These are phyloP conservation scores for Zalaria obscura DNA, from an alignment of 2,329 filamentous ascomycete genomes.

Conservation along the genomic window DNA sequence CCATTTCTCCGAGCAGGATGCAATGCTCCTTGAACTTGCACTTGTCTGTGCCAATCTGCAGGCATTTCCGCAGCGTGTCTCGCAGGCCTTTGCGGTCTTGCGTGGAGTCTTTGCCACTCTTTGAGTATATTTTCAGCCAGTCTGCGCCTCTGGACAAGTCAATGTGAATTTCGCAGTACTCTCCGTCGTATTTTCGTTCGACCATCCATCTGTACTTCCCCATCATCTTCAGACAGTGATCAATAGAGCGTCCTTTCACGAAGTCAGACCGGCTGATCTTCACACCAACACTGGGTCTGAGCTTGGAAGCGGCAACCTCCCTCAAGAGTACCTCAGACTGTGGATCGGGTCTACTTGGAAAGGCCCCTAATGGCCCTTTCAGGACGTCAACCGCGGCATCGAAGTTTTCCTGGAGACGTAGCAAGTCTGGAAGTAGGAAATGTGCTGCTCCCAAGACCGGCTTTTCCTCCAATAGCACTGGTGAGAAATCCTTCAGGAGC, in stretches of 20 bases:
- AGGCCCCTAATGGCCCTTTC: slow-evolving; percentile 24
- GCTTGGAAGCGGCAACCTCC: slow-evolving; percentile 21
- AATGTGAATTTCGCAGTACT: slow-evolving; percentile 82
- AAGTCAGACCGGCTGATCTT: slow-evolving; percentile 33
- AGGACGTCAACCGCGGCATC: slow-evolving; percentile 44
- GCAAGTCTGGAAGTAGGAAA: slow-evolving; percentile 52
- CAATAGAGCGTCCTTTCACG: slow-evolving; percentile 40
- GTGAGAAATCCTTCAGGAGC: slow-evolving; percentile 62
- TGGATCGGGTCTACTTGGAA: slow-evolving; percentile 21
- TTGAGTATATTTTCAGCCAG: slow-evolving; percentile 72
- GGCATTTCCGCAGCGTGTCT: slow-evolving; percentile 46
- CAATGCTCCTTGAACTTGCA: slow-evolving; percentile 51
- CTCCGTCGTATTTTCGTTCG: slow-evolving; percentile 70
- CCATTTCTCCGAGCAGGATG: slow-evolving; percentile 71
- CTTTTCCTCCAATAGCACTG: slow-evolving; percentile 45
- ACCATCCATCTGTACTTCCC: slow-evolving; percentile 50
- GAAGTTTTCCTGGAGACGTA: slow-evolving; percentile 58
- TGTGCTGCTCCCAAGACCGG: slow-evolving; percentile 49
- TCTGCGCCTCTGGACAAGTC: slow-evolving; percentile 42
- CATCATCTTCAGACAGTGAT: slow-evolving; percentile 57
- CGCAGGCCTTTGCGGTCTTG: slow-evolving; percentile 51
- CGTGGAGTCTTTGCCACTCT: slow-evolving; percentile 83
- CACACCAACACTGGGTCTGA: slow-evolving; percentile 25
- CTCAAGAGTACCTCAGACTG: slow-evolving; percentile 18
- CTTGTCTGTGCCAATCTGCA: slow-evolving; percentile 44